These are phyloP conservation scores for Euphorbia celastroides DNA, from an alignment of 441 rosid genomes.

Conservation along the genomic window DNA sequence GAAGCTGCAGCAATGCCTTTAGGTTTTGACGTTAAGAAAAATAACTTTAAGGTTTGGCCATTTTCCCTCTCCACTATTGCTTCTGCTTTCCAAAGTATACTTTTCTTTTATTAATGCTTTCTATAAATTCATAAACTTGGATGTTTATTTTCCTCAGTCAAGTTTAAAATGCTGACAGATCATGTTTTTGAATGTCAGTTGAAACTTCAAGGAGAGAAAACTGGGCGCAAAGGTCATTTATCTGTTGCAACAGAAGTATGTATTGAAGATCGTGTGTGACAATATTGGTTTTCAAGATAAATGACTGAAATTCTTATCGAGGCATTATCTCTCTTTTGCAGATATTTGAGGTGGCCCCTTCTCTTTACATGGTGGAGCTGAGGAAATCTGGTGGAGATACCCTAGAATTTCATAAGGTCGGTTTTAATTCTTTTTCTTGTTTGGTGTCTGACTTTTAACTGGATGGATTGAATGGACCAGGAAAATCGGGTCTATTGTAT, in stretches of 20 bases:
- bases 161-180: conserved; percentile 15
- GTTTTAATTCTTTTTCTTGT: background rate
- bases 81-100: conserved; percentile 3
- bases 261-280: conserved; percentile 1
- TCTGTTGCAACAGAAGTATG: conserved; percentile 90
- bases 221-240: conserved; percentile 96
- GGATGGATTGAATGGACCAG: background rate
- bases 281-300: background rate
- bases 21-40: conserved; percentile 95
- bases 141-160: too few relatives aligned
- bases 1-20: conserved; percentile 82
- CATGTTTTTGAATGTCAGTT: conserved; percentile 38
- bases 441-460: background rate
- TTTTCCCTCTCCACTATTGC: background rate
- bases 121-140: too few relatives aligned
- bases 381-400: conserved; percentile 97
- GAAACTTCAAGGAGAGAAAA: conserved; percentile 91
- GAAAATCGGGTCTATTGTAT: too few relatives aligned
- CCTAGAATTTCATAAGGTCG: conserved; percentile 96
- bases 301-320: background rate
- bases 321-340: conserved; percentile 23
- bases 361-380: conserved; percentile 94
- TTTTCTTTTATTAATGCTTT: too few relatives aligned
- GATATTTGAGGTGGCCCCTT: conserved; percentile 98
- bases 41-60: conserved; percentile 70